phyloP scores from a whole-genome alignment of 768 basidiomycete species.

The Boletus speciosus region DNA sequence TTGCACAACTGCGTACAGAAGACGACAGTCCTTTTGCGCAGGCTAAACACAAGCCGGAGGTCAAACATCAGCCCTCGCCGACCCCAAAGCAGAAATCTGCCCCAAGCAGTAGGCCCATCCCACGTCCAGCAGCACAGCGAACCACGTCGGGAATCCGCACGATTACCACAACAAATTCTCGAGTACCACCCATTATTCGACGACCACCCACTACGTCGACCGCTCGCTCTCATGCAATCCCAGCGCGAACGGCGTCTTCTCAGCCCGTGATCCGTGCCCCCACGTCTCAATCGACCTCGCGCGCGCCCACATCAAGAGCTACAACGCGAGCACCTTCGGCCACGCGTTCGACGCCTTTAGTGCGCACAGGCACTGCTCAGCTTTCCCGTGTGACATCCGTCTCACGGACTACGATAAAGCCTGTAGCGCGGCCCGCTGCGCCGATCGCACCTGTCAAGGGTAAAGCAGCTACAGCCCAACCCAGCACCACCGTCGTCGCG shows the following conservation, averaged over 20 bases:
- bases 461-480: slow-evolving; percentile 6
- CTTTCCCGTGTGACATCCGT: slow-evolving; percentile 7
- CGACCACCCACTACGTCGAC: slow-evolving; percentile 7
- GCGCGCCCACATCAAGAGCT: slow-evolving; percentile 13
- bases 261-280: slow-evolving; percentile 24
- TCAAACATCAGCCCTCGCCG: slow-evolving; percentile 11
- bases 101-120: not conserved
- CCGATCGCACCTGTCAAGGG: slow-evolving; percentile 1
- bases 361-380: slow-evolving; percentile 1
- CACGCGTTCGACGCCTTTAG: slow-evolving; percentile 17
- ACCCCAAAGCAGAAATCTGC: not conserved
- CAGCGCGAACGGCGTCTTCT: slow-evolving; percentile 9
- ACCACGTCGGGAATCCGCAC: slow-evolving; percentile 1
- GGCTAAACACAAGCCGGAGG: slow-evolving; percentile 3
- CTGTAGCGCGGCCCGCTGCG: slow-evolving; percentile 6
- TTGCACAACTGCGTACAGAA: slow-evolving; percentile 6
- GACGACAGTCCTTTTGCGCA: slow-evolving; percentile 30
- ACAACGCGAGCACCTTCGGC: slow-evolving; percentile 20
- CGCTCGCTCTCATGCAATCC: slow-evolving; percentile 6
- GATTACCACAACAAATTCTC: slow-evolving; percentile 1
- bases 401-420: slow-evolving; percentile 7
- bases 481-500: not conserved
- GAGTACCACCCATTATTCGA: slow-evolving; percentile 7
- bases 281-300: slow-evolving; percentile 20
- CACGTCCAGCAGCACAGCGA: slow-evolving; percentile 11